Base-by-base conservation (phyloP, 441 rosid genomes). In the Mallotus repandus region DNA sequence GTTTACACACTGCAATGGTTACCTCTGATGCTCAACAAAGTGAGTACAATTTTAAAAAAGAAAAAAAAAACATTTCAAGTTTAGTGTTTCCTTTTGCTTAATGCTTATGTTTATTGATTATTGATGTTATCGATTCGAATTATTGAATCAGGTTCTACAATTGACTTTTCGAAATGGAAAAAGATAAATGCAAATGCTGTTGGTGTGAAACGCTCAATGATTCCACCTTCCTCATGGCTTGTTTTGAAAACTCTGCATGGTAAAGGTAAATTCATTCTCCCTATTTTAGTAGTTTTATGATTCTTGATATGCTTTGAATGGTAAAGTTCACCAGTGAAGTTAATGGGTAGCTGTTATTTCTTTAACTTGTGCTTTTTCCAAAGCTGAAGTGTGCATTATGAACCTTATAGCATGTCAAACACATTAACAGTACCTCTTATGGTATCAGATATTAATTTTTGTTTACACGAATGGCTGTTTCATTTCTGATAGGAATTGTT, bases 91-190 rank as follows among this genome's bases (percentile, higher is more conserved):
- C 45, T 9, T 55, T 73, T 7, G 14, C 5, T 10, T 16, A 45
- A 10, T 58, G 5, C 59, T 19, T 25, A 12, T 52, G 16, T 11
- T 46, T 32, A 19, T 48, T 50, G 5, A n/a, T 8, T 59, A 63
- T 15, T 60, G 53, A 19, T 22, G 15, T 10, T 11, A 53, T 41
- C 14, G 29, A 11, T 35, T 56, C 5, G 25, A 46, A 66, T 41
- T 38, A 62, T 38, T 68, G 29, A 60, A 68, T 62, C 71, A 86
- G 84, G 78, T 21, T 41, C 56, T 64, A 63, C 63, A 81, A 83
- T 86, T 76, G 90, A 87, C 73, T 74, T 68, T 72, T 89, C 90
- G 0, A 88, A 87, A 60, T 96, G 97, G 95, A 88, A 80, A 78
- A 91, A 80, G 63, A 63, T 89, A 55, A 81, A 84, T 65, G 86